phyloP scores from a whole-genome alignment of 83 land plant genomes.

The Picea abies region DNA sequence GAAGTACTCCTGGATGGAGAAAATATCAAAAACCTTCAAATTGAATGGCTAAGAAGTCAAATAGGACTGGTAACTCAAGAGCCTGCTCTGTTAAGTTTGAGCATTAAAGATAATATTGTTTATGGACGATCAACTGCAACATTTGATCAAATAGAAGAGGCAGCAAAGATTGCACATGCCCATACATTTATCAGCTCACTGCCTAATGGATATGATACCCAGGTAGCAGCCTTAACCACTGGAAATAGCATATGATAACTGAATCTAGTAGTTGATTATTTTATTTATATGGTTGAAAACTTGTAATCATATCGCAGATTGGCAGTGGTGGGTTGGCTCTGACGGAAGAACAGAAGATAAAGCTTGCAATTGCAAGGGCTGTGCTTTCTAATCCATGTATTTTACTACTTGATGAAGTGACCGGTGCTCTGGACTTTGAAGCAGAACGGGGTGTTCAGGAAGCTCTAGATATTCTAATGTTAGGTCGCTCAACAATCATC shows the following conservation, averaged over 20 bases:
- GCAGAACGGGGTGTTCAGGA: conserved; percentile 94
- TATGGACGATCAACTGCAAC: conserved; percentile 86
- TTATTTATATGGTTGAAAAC: background rate
- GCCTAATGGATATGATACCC: conserved; percentile 87
- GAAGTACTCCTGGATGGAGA: conserved; percentile 98
- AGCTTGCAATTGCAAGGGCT: conserved; percentile 94
- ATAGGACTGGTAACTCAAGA: conserved; percentile 96
- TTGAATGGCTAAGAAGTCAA: conserved; percentile 97
- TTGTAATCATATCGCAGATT: conserved; percentile 52
- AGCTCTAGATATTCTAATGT: conserved; percentile 89
- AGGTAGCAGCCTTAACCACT: conserved; percentile 41
- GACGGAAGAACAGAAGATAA: conserved; percentile 90
- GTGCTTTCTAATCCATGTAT: conserved; percentile 95
- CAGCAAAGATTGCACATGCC: conserved; percentile 99
- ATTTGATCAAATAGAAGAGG: conserved; percentile 94
- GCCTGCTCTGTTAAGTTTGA: conserved; percentile 86
- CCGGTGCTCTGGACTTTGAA: conserved; percentile 94
- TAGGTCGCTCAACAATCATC: conserved; percentile 90
- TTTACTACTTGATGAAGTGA: conserved; percentile 97
- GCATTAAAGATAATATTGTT: conserved; percentile 90
- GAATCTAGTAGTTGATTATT: background rate
- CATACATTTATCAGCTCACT: conserved; percentile 98
- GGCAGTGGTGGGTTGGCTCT: conserved; percentile 65
- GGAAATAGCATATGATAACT: background rate
- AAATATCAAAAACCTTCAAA: conserved; percentile 76